Evolutionary conservation across 2,329 filamentous ascomycete genomes (phyloP), one percentile per base, ranked within the genome.

Genomic region (Colletotrichum tanaceti): DNA sequence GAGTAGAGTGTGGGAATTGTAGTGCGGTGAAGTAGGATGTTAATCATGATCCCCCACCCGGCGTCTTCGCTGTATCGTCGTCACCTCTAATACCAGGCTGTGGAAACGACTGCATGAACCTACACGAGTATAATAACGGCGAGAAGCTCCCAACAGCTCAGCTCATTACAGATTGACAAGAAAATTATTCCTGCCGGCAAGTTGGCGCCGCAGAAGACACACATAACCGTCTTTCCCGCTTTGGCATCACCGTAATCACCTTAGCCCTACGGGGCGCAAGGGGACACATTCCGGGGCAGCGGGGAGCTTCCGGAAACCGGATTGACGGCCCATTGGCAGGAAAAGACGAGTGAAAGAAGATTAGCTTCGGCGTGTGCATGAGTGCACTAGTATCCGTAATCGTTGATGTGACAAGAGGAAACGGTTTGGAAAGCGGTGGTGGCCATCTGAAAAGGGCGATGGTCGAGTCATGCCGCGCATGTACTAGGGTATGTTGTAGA

Each of bases 231-330:
- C 10, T 7, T 38, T 22, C 14, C 5, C 18, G 11, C 32, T 5
- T 24, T 11, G 5, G 20, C 5, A 28, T 16, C 22, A 14, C 18
- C n/a, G 13, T 35, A 35, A 24, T 39, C 5, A 16, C 13, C 35
- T n/a, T 13, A 54, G 32, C 52, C 52, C 52, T 54, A 54, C 28
- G 22, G 52, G 28, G 52, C 52, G n/a, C 52, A 18, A 16, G 5
- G 16, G 14, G 6, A 28, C 6, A 20, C 22, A 13, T 39, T 10
- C 13, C 20, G n/a, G 52, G 32, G 35, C 32, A 35, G 38, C 10
- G 10, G 7, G 5, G 7, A 20, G 43, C 43, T 44, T 44, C n/a
- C n/a, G n/a, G n/a, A n/a, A n/a, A n/a, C 28, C 28, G 28, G 28
- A 28, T 28, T 28, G 28, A 28, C 6, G 28, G 28, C 4, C 1